These are phyloP conservation scores for Zygoascus bituminiphila DNA, from an alignment of 805 yeast genomes.

Conservation along the genomic window DNA sequence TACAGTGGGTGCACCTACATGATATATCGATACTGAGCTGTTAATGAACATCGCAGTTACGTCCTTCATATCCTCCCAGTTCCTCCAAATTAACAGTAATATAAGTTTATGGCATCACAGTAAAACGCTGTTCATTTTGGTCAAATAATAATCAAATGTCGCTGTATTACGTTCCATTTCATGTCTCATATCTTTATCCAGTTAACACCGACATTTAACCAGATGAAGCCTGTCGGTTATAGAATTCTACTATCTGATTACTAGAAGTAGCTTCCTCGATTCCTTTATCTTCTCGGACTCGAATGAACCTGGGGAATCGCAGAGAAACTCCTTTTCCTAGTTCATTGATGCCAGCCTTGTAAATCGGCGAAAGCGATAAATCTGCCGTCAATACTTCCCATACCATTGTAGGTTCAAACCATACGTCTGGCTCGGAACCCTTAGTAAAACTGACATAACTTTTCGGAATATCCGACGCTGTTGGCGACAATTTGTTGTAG, in stretches of 20 bases:
- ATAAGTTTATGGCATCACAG: too few relatives aligned
- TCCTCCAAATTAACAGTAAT: too few relatives aligned
- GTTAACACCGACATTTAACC: too few relatives aligned
- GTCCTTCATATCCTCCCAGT: too few relatives aligned
- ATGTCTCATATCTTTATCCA: neutral
- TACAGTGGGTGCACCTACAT: neutral
- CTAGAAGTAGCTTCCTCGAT: slow-evolving; percentile 82
- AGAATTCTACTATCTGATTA: slow-evolving; percentile 76
- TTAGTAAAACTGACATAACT: slow-evolving; percentile 59
- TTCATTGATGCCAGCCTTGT: slow-evolving; percentile 70
- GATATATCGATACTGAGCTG: neutral
- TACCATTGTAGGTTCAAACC: slow-evolving; percentile 81
- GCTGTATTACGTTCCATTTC: too few relatives aligned
- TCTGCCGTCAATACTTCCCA: slow-evolving; percentile 93
- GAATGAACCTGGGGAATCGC: slow-evolving; percentile 78
- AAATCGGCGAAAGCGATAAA: slow-evolving; percentile 77
- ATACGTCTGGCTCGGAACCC: slow-evolving; percentile 77
- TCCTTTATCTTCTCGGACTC: slow-evolving; percentile 78
- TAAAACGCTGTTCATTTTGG: too few relatives aligned
- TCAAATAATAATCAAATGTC: too few relatives aligned
- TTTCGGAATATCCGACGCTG: slow-evolving; percentile 57
- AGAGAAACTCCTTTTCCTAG: slow-evolving; percentile 79
- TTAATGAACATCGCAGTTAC: too few relatives aligned
- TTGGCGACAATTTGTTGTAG: slow-evolving; percentile 53
- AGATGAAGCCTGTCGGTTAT: slow-evolving; percentile 72